phyloP scores from a whole-genome alignment of 192 early-diverging fungal genomes.

The Mortierella claussenii region DNA sequence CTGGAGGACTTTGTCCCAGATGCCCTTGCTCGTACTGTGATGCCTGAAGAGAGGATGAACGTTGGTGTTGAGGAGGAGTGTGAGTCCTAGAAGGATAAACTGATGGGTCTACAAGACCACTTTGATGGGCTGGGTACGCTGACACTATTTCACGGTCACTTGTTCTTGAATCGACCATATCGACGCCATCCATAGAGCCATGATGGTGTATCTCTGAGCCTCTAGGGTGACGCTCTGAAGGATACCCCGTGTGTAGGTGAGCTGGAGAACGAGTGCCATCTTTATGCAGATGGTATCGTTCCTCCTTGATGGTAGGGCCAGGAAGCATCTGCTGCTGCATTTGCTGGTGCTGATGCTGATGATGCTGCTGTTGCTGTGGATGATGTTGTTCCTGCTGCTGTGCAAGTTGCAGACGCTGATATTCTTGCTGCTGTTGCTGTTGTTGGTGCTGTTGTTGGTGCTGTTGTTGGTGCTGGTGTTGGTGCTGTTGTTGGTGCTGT shows the following conservation, averaged over 20 bases:
- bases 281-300: neutral
- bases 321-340: neutral
- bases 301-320: neutral
- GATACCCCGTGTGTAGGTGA: neutral
- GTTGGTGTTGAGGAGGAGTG: conserved; percentile 16
- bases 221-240: conserved; percentile 1
- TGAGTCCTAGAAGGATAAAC: conserved; percentile 4
- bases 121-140: neutral
- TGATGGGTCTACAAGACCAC: neutral
- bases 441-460: neutral
- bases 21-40: conserved; percentile 2
- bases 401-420: neutral
- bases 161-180: neutral
- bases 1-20: neutral
- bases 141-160: neutral
- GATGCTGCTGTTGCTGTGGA: conserved; percentile 1
- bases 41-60: neutral
- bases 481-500: neutral
- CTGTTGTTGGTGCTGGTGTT: neutral
- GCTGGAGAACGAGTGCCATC: neutral
- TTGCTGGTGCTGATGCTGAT: neutral
- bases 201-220: conserved; percentile 8
- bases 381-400: conserved; percentile 11
- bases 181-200: neutral
- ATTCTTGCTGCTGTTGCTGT: neutral